Conservation (phyloP, 768 basidiomycete species). For the Tricholoma saponaceum region DNA sequence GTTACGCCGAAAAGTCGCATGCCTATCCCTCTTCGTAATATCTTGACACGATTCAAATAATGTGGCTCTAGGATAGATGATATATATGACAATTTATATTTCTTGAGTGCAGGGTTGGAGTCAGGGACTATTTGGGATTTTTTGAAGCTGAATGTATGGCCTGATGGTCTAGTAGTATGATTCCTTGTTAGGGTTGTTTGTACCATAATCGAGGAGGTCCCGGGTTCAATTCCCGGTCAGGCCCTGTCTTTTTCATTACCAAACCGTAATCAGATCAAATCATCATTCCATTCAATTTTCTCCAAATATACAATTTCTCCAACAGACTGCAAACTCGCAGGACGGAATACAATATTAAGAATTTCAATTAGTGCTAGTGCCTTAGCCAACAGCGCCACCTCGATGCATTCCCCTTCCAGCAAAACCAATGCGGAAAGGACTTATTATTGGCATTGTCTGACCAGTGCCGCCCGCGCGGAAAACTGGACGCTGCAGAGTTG, state of each 20-base stretch:
- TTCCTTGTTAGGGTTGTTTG: slow-evolving; percentile 35
- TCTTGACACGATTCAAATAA: slow-evolving; percentile 44
- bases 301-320: no score
- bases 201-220: slow-evolving; percentile 14
- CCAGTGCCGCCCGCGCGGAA: slow-evolving; percentile 24
- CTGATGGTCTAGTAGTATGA: slow-evolving; percentile 42
- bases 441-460: slow-evolving; percentile 22
- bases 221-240: slow-evolving; percentile 16
- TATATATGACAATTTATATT: not conserved
- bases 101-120: no score
- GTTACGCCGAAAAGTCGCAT: slow-evolving; percentile 35
- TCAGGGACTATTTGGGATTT: not conserved
- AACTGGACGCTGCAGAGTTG: slow-evolving; percentile 6
- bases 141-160: slow-evolving; percentile 13
- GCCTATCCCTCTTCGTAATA: slow-evolving; percentile 42
- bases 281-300: no score
- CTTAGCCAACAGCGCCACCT: slow-evolving; percentile 16
- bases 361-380: not conserved
- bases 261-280: no score
- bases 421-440: slow-evolving; percentile 53
- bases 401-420: slow-evolving; percentile 47
- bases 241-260: not conserved
- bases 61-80: not conserved
- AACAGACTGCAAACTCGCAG: no score
- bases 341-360: not conserved